Base-by-base conservation (phyloP, 257 asterid genomes). In the Gentiana macrophylla region DNA sequence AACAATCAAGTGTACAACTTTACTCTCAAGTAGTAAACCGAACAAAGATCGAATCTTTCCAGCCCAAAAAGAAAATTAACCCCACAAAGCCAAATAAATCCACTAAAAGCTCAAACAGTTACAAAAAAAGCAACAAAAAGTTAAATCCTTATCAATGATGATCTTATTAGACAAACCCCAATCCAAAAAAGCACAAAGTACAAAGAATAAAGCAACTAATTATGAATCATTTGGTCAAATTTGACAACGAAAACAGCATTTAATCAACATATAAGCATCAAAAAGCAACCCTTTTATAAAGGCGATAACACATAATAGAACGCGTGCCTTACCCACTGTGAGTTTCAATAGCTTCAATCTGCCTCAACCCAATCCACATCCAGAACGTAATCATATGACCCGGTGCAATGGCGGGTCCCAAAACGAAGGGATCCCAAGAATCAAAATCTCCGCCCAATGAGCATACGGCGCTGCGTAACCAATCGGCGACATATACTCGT, bases 401-500 rank as follows among this genome's bases (percentile, higher is more conserved):
- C 0, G 98, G 98, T 74, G 50, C 95, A 59, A 92, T 68, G 0
- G 97, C 93, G 41, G 98, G 98, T 3, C 98, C 98, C 5, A 88
- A 77, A 81, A 83, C 48, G 98, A 81, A 3, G 98, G 98, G 65
- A 92, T 85, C 80, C 97, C 98, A 53, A 92, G 95, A 77, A 92
- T 70, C 90, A 92, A 81, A 75, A 85, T 66, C 85, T 92, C 98
- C 8, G 83, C 85, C 98, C 98, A 92, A 60, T 92, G 98, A 7
- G 97, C 98, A 61, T 87, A 83, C 0, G 98, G 95, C 32, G 98
- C 98, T 48, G 98, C 97, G 72, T 71, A 92, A 46, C 95, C 95
- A 44, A 87, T 78, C 13, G 98, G 97, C 46, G 98, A 97, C 0
- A 94, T 77, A 84, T 88, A 92, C 63, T 92, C 97, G 52, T 88